Evolutionary conservation across 2,329 filamentous ascomycete genomes (phyloP).

Genomic region (Trichophyton verrucosum): DNA sequence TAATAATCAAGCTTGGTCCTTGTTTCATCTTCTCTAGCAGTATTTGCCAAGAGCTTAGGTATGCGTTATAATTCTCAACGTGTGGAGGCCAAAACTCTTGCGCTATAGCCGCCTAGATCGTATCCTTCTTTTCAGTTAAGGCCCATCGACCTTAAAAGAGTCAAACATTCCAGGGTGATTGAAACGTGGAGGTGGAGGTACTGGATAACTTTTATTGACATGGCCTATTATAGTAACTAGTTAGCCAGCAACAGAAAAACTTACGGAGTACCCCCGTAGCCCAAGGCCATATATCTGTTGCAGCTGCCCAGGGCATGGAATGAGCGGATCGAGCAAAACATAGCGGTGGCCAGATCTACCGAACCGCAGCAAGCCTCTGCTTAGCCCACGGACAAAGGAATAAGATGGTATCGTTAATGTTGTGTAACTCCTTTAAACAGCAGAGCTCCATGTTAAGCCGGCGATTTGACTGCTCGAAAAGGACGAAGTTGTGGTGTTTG

Average conservation of each 20-base stretch:
- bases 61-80: background rate
- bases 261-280: background rate
- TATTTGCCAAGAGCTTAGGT: background rate
- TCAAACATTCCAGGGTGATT: slow-evolving; percentile 5
- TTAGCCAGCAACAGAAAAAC: background rate
- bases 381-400: too few relatives aligned
- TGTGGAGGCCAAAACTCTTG: slow-evolving; percentile 5
- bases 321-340: too few relatives aligned
- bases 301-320: background rate
- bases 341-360: too few relatives aligned
- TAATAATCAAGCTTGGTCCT: slow-evolving; percentile 5
- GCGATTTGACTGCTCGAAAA: too few relatives aligned
- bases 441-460: too few relatives aligned
- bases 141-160: background rate
- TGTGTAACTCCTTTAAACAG: too few relatives aligned
- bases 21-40: slow-evolving; percentile 2
- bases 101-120: background rate
- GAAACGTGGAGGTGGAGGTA: slow-evolving; percentile 2
- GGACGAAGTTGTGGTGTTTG: too few relatives aligned
- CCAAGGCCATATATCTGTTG: slow-evolving; percentile 8
- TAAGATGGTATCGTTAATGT: too few relatives aligned
- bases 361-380: too few relatives aligned
- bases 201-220: background rate
- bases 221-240: background rate
- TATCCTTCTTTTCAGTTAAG: background rate